Conservation (phyloP, 116 monocot species). For the Trichopus zeylanicus region DNA sequence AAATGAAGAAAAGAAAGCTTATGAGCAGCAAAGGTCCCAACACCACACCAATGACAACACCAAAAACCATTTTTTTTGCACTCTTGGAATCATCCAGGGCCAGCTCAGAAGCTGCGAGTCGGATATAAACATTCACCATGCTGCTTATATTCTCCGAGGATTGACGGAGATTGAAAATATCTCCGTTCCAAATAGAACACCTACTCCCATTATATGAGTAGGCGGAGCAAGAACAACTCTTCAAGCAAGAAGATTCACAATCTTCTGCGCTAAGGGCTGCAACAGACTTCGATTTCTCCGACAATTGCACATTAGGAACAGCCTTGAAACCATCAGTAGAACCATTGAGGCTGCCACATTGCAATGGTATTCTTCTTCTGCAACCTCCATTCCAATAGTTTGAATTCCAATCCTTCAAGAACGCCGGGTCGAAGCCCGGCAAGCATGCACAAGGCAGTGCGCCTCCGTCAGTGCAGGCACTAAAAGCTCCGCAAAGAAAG, state of each 20-base stretch:
- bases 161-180: neutral
- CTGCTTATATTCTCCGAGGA: neutral
- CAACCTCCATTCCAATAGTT: neutral
- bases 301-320: no score
- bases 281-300: no score
- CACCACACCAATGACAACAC: neutral
- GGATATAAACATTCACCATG: neutral
- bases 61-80: no score
- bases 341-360: no score
- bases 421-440: neutral
- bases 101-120: no score
- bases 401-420: neutral
- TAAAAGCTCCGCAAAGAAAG: conserved; percentile 11
- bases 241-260: neutral
- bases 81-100: no score
- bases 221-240: neutral
- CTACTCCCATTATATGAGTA: neutral
- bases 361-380: neutral
- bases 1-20: neutral
- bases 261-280: neutral
- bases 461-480: neutral
- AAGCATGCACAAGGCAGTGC: neutral
- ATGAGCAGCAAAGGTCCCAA: neutral
- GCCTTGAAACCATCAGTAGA: no score
- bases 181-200: no score